Conservation (phyloP, 2,329 filamentous ascomycete genomes). For the Elsinoe fawcettii region DNA sequence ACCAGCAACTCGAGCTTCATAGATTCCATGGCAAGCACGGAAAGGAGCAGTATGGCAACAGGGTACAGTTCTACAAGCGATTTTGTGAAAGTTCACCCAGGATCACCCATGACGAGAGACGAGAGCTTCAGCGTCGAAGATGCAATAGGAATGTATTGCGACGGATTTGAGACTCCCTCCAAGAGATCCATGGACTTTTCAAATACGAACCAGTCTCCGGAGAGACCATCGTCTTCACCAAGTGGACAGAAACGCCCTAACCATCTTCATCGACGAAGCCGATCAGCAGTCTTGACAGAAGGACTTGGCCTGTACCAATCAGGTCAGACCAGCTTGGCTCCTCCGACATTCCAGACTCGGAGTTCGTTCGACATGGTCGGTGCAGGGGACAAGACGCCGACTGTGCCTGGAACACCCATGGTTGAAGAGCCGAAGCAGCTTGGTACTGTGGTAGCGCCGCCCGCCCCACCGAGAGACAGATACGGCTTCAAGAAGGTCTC, state of each 20-base stretch:
- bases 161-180: constrained; percentile 40
- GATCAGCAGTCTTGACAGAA: constrained; percentile 14
- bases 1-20: constrained; percentile 52
- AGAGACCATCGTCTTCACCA: constrained; percentile 20
- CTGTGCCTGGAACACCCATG: constrained; percentile 3
- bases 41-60: constrained; percentile 73
- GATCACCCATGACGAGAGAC: constrained; percentile 28
- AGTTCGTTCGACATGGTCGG: constrained; percentile 16
- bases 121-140: constrained; percentile 52
- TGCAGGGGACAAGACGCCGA: constrained; percentile 14
- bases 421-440: neutral
- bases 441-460: neutral
- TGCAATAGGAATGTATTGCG: constrained; percentile 53
- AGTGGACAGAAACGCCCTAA: constrained; percentile 1
- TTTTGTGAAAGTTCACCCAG: constrained; percentile 50
- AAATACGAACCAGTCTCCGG: constrained; percentile 19
- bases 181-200: constrained; percentile 19
- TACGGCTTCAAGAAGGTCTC: constrained; percentile 90
- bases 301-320: neutral
- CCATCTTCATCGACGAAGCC: constrained; percentile 17
- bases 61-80: constrained; percentile 69
- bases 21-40: constrained; percentile 57
- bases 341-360: constrained; percentile 16
- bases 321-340: constrained; percentile 17
- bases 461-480: constrained; percentile 54